phyloP scores from a whole-genome alignment of 176 grass and related monocot species.

The Eleusine indica region DNA sequence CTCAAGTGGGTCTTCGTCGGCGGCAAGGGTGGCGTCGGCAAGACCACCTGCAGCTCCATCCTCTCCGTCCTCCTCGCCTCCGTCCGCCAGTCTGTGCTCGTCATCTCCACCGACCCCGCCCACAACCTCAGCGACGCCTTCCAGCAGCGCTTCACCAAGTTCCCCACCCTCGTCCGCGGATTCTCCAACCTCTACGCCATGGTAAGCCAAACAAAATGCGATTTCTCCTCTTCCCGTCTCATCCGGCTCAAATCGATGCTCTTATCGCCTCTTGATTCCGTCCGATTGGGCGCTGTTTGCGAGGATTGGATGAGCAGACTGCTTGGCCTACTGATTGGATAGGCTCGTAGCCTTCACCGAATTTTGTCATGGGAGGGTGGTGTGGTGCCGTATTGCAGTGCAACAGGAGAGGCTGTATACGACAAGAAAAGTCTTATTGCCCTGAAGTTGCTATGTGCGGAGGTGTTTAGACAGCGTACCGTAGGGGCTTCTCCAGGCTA shows the following conservation, averaged over 20 bases:
- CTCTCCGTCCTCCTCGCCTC: slow-evolving; percentile 82
- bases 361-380: background rate
- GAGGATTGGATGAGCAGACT: slow-evolving; percentile 23
- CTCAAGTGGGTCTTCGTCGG: slow-evolving; percentile 99
- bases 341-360: background rate
- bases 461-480: background rate
- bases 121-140: slow-evolving; percentile 99
- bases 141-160: slow-evolving; percentile 99
- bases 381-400: background rate
- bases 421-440: background rate
- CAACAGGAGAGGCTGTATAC: slow-evolving; percentile 5
- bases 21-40: slow-evolving; percentile 97
- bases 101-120: slow-evolving; percentile 99
- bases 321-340: background rate
- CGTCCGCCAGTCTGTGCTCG: slow-evolving; percentile 87
- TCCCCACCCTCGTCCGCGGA: slow-evolving; percentile 96
- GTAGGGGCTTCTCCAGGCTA: background rate
- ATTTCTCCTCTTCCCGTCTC: background rate
- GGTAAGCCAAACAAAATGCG: slow-evolving; percentile 38
- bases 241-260: background rate
- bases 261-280: background rate
- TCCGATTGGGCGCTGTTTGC: background rate
- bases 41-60: slow-evolving; percentile 99
- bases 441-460: background rate
- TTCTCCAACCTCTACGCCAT: slow-evolving; percentile 98